A percentile compares a stretch with the other conserved stretches of the same genome.
phyloP scores from a whole-genome alignment of 2,329 filamentous ascomycete species.

The Mollisiaceae sp. region DNA sequence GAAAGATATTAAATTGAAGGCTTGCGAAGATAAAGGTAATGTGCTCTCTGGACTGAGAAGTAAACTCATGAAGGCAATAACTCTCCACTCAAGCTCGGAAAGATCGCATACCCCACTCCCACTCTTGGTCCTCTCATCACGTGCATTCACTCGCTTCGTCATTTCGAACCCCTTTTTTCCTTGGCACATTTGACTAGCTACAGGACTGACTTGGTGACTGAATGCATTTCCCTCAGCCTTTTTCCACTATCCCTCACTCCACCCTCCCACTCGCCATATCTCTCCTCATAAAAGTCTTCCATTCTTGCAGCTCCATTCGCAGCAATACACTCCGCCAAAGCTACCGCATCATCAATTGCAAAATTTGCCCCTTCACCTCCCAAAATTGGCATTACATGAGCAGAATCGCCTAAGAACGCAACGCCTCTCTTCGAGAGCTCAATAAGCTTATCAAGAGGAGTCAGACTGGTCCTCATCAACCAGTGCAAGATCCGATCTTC shows the following conservation, averaged over 20 bases:
- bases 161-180: not conserved
- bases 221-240: constrained; percentile 23
- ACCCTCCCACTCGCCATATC: constrained; percentile 17
- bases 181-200: not conserved
- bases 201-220: not conserved
- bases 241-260: constrained; percentile 8
- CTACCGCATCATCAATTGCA: constrained; percentile 32
- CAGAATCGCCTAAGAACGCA: constrained; percentile 30
- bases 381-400: constrained; percentile 33
- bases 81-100: not conserved
- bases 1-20: not conserved
- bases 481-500: constrained; percentile 26
- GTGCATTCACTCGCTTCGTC: not conserved
- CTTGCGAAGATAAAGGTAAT: not conserved
- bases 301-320: not conserved
- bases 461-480: constrained; percentile 24
- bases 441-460: constrained; percentile 19
- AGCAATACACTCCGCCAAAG: constrained; percentile 22
- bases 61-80: not conserved
- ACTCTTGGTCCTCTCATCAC: constrained; percentile 12
- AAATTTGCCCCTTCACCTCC: constrained; percentile 32
- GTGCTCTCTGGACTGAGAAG: not conserved
- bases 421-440: constrained; percentile 19
- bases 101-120: constrained; percentile 10
- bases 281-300: constrained; percentile 8